These are phyloP conservation scores for Leccinum barrowsii DNA, from an alignment of 768 basidiomycete species.

Conservation along the genomic window DNA sequence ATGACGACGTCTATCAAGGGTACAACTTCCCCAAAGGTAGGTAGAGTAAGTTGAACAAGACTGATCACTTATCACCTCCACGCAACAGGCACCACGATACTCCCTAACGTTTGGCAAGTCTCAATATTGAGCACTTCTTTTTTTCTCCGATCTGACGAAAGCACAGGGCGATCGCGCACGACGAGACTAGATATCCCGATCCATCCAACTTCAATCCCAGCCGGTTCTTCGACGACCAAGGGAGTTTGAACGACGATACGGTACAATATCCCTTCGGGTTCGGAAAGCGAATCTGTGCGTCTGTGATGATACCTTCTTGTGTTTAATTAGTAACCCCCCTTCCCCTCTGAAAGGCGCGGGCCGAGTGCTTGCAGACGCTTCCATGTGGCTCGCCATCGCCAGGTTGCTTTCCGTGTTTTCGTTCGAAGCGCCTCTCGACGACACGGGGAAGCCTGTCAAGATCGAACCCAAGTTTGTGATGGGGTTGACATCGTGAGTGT, in stretches of 20 bases:
- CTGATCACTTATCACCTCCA: background rate
- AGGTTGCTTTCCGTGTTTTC: conserved; percentile 6
- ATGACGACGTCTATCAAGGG: conserved; percentile 8
- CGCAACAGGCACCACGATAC: conserved; percentile 2
- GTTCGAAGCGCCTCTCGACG: conserved; percentile 6
- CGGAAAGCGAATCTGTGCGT: conserved; percentile 7
- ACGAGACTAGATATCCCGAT: conserved; percentile 4
- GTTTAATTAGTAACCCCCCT: background rate
- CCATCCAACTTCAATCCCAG: conserved; percentile 1
- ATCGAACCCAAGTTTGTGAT: background rate
- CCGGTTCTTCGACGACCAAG: conserved; percentile 9
- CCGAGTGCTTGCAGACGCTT: background rate
- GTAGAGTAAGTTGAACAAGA: background rate
- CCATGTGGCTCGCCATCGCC: conserved; percentile 1
- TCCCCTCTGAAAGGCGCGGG: conserved; percentile 2
- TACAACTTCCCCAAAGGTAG: conserved; percentile 10
- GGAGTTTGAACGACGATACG: conserved; percentile 6
- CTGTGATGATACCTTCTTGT: background rate
- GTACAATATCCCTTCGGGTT: conserved; percentile 1
- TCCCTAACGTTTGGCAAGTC: conserved; percentile 11
- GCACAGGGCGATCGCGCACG: conserved; percentile 5
- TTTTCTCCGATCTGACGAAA: background rate
- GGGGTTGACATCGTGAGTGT: conserved; percentile 5
- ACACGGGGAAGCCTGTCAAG: background rate
- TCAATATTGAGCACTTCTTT: background rate